A percentile compares a stretch with the other conserved stretches of the same genome.
Conservation (phyloP, 345 rosid genomes). For the Hevea brasiliensis region DNA sequence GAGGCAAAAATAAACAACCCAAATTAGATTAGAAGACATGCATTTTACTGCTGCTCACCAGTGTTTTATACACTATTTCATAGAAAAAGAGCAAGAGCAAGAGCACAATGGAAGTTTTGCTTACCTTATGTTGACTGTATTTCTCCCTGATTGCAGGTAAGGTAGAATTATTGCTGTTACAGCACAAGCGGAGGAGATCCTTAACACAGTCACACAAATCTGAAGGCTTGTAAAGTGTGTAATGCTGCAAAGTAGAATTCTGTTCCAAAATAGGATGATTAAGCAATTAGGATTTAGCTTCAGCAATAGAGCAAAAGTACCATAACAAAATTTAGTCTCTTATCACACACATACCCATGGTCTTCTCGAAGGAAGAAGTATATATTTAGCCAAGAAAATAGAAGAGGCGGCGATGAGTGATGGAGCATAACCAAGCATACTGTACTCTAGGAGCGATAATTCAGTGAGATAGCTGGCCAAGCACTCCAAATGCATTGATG, state of each 20-base stretch:
- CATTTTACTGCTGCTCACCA: background rate
- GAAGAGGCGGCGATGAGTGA: slow-evolving; percentile 89
- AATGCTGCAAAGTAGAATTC: slow-evolving; percentile 81
- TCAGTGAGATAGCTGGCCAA: slow-evolving; percentile 75
- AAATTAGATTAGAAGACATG: background rate
- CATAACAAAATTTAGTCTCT: background rate
- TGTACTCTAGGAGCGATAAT: slow-evolving; percentile 74
- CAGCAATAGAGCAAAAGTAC: background rate
- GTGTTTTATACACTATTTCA: background rate
- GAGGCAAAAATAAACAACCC: slow-evolving; percentile 11
- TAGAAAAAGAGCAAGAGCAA: no score
- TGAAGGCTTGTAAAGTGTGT: slow-evolving; percentile 67
- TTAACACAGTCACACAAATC: slow-evolving; percentile 69
- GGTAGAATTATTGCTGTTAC: slow-evolving; percentile 43
- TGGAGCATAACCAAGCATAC: slow-evolving; percentile 71
- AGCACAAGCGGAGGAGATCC: slow-evolving; percentile 66
- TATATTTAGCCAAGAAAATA: slow-evolving; percentile 72
- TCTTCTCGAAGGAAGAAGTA: slow-evolving; percentile 65
- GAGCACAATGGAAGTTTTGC: background rate
- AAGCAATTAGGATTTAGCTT: background rate
- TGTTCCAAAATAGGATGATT: slow-evolving; percentile 29
- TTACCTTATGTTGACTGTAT: slow-evolving; percentile 89
- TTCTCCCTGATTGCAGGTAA: slow-evolving; percentile 82
- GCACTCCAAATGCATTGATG: slow-evolving; percentile 74
- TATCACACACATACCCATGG: slow-evolving; percentile 70